These are phyloP conservation scores for Acmispon strigosus DNA, from an alignment of 306 rosid species.

Conservation along the genomic window DNA sequence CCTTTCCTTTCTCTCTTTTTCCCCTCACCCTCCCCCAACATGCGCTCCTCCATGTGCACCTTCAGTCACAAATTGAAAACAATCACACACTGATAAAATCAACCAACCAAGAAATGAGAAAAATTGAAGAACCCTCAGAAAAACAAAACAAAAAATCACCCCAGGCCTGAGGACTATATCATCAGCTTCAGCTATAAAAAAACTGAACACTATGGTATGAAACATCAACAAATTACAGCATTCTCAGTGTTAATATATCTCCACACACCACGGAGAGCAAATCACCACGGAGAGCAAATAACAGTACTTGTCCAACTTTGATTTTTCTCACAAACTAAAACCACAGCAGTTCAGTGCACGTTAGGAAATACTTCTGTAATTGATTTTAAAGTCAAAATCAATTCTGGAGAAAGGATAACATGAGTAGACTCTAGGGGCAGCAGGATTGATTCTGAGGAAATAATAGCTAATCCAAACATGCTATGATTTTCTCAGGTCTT, in stretches of 20 bases:
- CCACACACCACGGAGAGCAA: background rate
- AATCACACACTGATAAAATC: constrained; percentile 12
- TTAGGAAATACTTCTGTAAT: no score
- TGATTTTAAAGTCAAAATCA: no score
- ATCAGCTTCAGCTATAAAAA: background rate
- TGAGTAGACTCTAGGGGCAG: no score
- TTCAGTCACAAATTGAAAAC: constrained; percentile 14
- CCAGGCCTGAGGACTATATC: no score
- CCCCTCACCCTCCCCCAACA: background rate
- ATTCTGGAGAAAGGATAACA: no score
- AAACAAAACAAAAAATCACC: background rate
- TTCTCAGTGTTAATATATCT: background rate
- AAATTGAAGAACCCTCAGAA: background rate
- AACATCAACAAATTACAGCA: constrained; percentile 16
- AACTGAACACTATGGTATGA: constrained; percentile 14
- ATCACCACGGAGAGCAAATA: background rate
- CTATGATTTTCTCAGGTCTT: constrained; percentile 30
- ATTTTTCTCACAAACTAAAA: background rate
- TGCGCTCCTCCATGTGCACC: constrained; percentile 23
- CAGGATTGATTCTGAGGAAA: no score
- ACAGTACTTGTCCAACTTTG: background rate
- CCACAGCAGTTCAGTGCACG: background rate
- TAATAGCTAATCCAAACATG: no score
- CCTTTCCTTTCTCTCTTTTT: constrained; percentile 2
- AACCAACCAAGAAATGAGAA: background rate